These are phyloP conservation scores for Favolaschia claudopus DNA, from an alignment of 768 basidiomycete genomes.

Conservation along the genomic window DNA sequence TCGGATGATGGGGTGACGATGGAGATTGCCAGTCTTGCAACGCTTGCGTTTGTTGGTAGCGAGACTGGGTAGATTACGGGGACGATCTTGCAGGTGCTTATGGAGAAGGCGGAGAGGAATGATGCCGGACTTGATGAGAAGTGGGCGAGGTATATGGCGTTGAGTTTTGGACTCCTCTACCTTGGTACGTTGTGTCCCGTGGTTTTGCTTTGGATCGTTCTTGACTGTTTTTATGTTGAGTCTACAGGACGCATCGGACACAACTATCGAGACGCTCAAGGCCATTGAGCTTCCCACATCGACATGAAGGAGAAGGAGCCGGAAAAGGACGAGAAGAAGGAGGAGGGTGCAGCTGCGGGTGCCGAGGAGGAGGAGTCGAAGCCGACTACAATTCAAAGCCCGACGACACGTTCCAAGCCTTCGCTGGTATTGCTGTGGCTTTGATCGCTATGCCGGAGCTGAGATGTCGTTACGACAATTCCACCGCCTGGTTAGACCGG, in stretches of 20 bases:
- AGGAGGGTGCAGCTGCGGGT: too few relatives aligned
- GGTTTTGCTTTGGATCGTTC: too few relatives aligned
- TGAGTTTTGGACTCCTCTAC: slow-evolving; percentile 89
- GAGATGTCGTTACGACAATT: too few relatives aligned
- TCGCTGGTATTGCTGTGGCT: too few relatives aligned
- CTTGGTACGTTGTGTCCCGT: slow-evolving; percentile 63
- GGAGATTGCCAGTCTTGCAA: slow-evolving; percentile 86
- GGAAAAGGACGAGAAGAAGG: slow-evolving; percentile 66
- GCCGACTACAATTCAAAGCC: too few relatives aligned
- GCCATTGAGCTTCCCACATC: slow-evolving; percentile 93
- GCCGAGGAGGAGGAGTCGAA: too few relatives aligned
- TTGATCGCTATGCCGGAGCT: too few relatives aligned
- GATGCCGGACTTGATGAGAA: slow-evolving; percentile 84
- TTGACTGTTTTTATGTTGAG: slow-evolving; percentile 53
- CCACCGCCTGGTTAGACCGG: too few relatives aligned
- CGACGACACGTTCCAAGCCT: too few relatives aligned
- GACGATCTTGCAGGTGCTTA: slow-evolving; percentile 87
- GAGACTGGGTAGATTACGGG: slow-evolving; percentile 91
- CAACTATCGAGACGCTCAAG: slow-evolving; percentile 91
- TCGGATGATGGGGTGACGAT: slow-evolving; percentile 87
- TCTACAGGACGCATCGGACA: slow-evolving; percentile 89
- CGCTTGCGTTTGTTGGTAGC: slow-evolving; percentile 91
- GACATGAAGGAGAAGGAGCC: slow-evolving; percentile 60
- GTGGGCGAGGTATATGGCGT: slow-evolving; percentile 89
- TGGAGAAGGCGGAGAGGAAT: slow-evolving; percentile 73